Conservation (phyloP, 768 basidiomycete genomes). For the Tephrocybe sp. region DNA sequence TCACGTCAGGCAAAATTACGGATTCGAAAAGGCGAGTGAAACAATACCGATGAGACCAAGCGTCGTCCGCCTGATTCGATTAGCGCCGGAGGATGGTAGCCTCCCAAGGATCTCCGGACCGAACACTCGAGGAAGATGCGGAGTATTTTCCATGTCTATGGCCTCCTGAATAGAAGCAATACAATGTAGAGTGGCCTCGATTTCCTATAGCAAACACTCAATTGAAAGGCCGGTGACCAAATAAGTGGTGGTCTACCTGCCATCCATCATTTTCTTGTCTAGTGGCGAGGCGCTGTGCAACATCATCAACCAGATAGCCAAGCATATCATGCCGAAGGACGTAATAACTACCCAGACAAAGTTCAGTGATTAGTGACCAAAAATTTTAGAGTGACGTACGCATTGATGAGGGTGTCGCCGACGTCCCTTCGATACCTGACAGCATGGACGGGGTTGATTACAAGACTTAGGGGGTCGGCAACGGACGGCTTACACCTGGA, state of each 20-base stretch:
- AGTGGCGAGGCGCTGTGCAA: constrained; percentile 52
- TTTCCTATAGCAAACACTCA: constrained; percentile 47
- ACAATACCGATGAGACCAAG: constrained; percentile 71
- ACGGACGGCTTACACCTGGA: constrained; percentile 59
- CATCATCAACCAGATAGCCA: constrained; percentile 62
- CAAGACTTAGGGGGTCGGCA: neutral
- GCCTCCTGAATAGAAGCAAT: constrained; percentile 89
- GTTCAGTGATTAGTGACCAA: neutral
- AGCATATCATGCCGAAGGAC: constrained; percentile 86
- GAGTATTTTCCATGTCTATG: constrained; percentile 53
- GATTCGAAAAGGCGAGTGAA: constrained; percentile 1
- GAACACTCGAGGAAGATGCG: constrained; percentile 65
- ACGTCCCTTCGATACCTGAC: constrained; percentile 80
- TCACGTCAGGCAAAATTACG: neutral
- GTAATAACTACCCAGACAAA: constrained; percentile 70
- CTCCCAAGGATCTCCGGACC: constrained; percentile 68
- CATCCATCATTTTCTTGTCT: constrained; percentile 53
- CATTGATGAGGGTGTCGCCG: constrained; percentile 86
- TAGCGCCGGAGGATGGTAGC: constrained; percentile 63
- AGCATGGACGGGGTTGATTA: neutral
- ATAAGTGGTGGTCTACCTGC: constrained; percentile 59
- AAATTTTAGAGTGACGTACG: constrained; percentile 46
- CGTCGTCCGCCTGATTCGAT: constrained; percentile 71
- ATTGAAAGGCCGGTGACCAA: neutral
- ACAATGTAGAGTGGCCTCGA: constrained; percentile 87